A percentile compares a stretch with the other conserved stretches of the same genome.
Evolutionary conservation across 768 basidiomycete genomes (phyloP).

Genomic region (Suillus sp.): DNA sequence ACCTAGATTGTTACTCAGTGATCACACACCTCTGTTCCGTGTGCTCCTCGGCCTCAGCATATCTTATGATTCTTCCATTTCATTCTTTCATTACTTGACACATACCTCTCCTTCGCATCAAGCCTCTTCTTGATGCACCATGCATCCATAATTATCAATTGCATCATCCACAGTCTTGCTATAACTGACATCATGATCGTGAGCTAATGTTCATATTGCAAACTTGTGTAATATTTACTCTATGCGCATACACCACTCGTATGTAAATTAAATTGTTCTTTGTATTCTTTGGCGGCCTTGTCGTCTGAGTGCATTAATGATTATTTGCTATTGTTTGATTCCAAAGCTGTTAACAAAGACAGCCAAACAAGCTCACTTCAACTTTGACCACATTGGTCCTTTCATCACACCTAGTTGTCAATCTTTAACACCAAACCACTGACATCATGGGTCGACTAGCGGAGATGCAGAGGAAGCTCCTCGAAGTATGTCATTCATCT

Average conservation of each 20-base stretch:
- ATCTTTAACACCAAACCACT: slow-evolving; percentile 9
- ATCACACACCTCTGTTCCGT: slow-evolving; percentile 9
- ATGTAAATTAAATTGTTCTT: not conserved
- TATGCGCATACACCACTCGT: slow-evolving; percentile 21
- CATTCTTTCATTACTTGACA: slow-evolving; percentile 22
- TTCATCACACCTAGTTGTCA: not conserved
- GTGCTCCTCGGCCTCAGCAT: slow-evolving; percentile 12
- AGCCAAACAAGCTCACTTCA: slow-evolving; percentile 26
- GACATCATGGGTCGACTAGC: slow-evolving; percentile 87
- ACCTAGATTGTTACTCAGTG: slow-evolving; percentile 21
- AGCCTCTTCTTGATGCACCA: slow-evolving; percentile 28
- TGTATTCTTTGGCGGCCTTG: slow-evolving; percentile 1
- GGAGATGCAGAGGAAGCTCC: slow-evolving; percentile 96
- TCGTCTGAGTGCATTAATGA: not conserved
- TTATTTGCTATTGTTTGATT: slow-evolving; percentile 31
- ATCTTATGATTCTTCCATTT: slow-evolving; percentile 15
- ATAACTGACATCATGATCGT: slow-evolving; percentile 6
- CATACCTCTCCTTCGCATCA: slow-evolving; percentile 21
- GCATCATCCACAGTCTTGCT: not conserved
- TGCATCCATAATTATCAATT: slow-evolving; percentile 20
- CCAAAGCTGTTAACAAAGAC: slow-evolving; percentile 29
- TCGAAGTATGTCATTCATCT: slow-evolving; percentile 55
- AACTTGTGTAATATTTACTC: slow-evolving; percentile 10
- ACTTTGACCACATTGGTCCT: slow-evolving; percentile 6
- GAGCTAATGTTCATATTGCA: slow-evolving; percentile 11